A percentile compares a stretch with the other conserved stretches of the same genome.
Conservation (phyloP, 805 yeast species). For the Candida anglica region DNA sequence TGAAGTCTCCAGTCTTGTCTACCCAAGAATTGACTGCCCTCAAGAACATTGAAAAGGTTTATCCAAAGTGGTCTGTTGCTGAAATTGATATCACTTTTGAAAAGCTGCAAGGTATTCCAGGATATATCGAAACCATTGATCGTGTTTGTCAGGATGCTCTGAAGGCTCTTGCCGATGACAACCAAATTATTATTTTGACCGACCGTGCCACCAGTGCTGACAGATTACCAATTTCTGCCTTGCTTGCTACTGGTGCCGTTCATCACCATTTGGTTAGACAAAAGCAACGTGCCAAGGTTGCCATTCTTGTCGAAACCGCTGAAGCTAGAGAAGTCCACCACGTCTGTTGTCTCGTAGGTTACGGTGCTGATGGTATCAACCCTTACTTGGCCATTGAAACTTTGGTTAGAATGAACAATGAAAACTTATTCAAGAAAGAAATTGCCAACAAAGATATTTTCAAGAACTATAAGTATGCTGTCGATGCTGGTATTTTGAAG, state of each 20-base stretch:
- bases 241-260: slow-evolving; percentile 94
- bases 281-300: slow-evolving; percentile 94
- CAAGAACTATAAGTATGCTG: slow-evolving; percentile 75
- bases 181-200: slow-evolving; percentile 71
- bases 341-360: slow-evolving; percentile 89
- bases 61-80: slow-evolving; percentile 83
- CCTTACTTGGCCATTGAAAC: slow-evolving; percentile 94
- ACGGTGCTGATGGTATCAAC: slow-evolving; percentile 95
- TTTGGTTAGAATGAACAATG: slow-evolving; percentile 75
- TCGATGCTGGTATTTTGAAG: slow-evolving; percentile 88
- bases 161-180: slow-evolving; percentile 71
- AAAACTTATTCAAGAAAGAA: slow-evolving; percentile 59
- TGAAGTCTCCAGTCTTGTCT: slow-evolving; percentile 79
- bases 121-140: slow-evolving; percentile 81
- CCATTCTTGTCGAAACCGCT: slow-evolving; percentile 86
- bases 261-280: slow-evolving; percentile 95
- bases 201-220: slow-evolving; percentile 61
- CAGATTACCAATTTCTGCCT: slow-evolving; percentile 77
- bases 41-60: slow-evolving; percentile 63
- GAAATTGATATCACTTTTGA: slow-evolving; percentile 85
- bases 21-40: slow-evolving; percentile 73
- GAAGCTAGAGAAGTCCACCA: slow-evolving; percentile 98
- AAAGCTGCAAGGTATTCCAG: slow-evolving; percentile 77
- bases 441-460: slow-evolving; percentile 59
- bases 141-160: slow-evolving; percentile 85